phyloP scores from a whole-genome alignment of 1,139 yeast species.

The Hyphopichia buzzinii region DNA sequence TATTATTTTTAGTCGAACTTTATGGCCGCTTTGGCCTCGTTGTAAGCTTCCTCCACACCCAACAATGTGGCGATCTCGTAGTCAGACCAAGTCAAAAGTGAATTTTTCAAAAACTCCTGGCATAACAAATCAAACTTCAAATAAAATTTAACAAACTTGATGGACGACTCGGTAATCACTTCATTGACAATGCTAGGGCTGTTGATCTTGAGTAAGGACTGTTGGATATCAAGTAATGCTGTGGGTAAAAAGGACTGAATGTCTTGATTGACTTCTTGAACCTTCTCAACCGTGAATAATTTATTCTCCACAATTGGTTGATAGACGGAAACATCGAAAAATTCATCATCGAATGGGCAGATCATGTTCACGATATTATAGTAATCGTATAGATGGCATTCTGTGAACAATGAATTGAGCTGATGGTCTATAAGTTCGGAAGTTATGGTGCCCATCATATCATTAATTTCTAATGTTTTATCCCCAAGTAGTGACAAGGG shows the following conservation, averaged over 20 bases:
- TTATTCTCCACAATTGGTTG: constrained; percentile 65
- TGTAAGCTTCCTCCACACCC: constrained; percentile 49
- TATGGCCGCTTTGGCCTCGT: constrained; percentile 8
- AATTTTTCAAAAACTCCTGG: constrained; percentile 38
- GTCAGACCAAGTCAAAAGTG: constrained; percentile 50
- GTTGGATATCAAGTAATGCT: constrained; percentile 62
- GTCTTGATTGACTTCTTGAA: constrained; percentile 39
- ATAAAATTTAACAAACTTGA: constrained; percentile 53
- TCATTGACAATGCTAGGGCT: constrained; percentile 63
- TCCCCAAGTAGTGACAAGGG: constrained; percentile 42
- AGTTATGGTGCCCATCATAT: constrained; percentile 30
- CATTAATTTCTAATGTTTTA: constrained; percentile 39
- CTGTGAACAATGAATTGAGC: constrained; percentile 41
- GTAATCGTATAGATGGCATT: constrained; percentile 53
- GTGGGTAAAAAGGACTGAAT: constrained; percentile 55
- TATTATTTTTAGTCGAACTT: constrained; percentile 4
- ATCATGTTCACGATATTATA: constrained; percentile 68
- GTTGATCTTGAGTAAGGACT: constrained; percentile 52
- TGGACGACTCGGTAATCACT: constrained; percentile 48
- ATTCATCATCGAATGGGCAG: constrained; percentile 59
- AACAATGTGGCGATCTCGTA: constrained; percentile 61
- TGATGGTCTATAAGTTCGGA: constrained; percentile 40
- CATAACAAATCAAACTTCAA: constrained; percentile 42
- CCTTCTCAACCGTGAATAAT: constrained; percentile 45
- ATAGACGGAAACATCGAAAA: constrained; percentile 55